A percentile compares a stretch with the other conserved stretches of the same genome.
Conservation (phyloP, 306 rosid species). For the Oxytropis ochrocephala region DNA sequence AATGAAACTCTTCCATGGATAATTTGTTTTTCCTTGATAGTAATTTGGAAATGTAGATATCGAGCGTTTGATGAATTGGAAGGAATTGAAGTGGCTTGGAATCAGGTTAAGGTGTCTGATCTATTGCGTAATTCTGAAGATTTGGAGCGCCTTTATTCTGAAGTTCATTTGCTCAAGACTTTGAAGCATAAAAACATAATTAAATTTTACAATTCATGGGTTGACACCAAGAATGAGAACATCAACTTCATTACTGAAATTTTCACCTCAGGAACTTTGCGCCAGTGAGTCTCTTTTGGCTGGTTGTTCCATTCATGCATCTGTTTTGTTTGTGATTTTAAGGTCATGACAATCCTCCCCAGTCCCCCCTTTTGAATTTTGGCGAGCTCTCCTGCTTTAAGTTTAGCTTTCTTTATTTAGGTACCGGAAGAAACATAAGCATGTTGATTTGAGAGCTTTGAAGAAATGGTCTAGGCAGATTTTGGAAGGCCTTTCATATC, state of each 20-base stretch:
- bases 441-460: slow-evolving; percentile 93
- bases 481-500: slow-evolving; percentile 90
- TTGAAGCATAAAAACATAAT: slow-evolving; percentile 93
- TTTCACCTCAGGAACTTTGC: slow-evolving; percentile 85
- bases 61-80: slow-evolving; percentile 95
- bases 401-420: slow-evolving; percentile 35
- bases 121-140: slow-evolving; percentile 70
- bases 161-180: slow-evolving; percentile 91
- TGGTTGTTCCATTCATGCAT: neutral
- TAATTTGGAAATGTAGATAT: slow-evolving; percentile 53
- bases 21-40: slow-evolving; percentile 41
- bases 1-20: neutral
- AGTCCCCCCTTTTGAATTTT: neutral
- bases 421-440: slow-evolving; percentile 88
- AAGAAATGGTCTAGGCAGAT: slow-evolving; percentile 99
- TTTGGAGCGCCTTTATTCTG: slow-evolving; percentile 86
- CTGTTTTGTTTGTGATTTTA: neutral
- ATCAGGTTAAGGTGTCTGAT: slow-evolving; percentile 90
- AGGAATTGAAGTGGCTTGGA: slow-evolving; percentile 99
- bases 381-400: neutral
- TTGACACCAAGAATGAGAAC: slow-evolving; percentile 67
- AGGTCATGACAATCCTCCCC: neutral
- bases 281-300: slow-evolving; percentile 62
- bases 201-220: slow-evolving; percentile 84
- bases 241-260: slow-evolving; percentile 93